phyloP scores from a whole-genome alignment of 2,329 filamentous ascomycete genomes.

The Aspergillus oerlinghausenensis region DNA sequence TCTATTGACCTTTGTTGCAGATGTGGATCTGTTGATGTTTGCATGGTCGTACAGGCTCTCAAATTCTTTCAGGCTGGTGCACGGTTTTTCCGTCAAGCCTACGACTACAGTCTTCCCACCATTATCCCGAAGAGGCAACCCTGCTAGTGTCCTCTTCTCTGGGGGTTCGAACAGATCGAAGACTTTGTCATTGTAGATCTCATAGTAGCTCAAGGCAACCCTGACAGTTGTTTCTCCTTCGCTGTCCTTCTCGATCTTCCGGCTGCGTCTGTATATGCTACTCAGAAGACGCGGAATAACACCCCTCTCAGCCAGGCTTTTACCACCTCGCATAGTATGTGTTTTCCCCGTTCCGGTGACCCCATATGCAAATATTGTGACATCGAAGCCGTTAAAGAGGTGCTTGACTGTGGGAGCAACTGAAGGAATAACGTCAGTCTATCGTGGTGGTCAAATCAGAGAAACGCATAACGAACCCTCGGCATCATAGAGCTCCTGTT shows the following conservation, averaged over 20 bases:
- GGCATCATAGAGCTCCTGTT: conserved; percentile 81
- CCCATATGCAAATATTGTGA: conserved; percentile 89
- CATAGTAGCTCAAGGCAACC: conserved; percentile 83
- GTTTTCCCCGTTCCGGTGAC: conserved; percentile 93
- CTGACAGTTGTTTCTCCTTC: conserved; percentile 64
- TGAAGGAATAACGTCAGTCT: conserved; percentile 38
- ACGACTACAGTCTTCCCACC: conserved; percentile 83
- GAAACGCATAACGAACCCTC: conserved; percentile 61
- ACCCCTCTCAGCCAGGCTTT: conserved; percentile 78
- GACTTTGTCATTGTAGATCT: conserved; percentile 96
- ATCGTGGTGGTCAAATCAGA: background rate
- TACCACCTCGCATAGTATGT: conserved; percentile 89
- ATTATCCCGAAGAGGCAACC: conserved; percentile 78
- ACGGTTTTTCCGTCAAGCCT: conserved; percentile 76
- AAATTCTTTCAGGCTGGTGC: conserved; percentile 82
- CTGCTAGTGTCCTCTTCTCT: conserved; percentile 77
- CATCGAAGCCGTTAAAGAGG: conserved; percentile 76
- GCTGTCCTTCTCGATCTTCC: conserved; percentile 79
- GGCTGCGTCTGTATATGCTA: conserved; percentile 75
- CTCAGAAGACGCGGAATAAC: conserved; percentile 83
- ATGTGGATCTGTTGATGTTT: conserved; percentile 84
- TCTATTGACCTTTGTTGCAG: conserved; percentile 65
- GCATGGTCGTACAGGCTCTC: conserved; percentile 86
- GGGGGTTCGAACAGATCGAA: conserved; percentile 84
- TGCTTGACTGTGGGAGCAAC: conserved; percentile 87